These are phyloP conservation scores for Tolypocladium amazonense DNA, from an alignment of 2,329 filamentous ascomycete genomes.

Conservation along the genomic window DNA sequence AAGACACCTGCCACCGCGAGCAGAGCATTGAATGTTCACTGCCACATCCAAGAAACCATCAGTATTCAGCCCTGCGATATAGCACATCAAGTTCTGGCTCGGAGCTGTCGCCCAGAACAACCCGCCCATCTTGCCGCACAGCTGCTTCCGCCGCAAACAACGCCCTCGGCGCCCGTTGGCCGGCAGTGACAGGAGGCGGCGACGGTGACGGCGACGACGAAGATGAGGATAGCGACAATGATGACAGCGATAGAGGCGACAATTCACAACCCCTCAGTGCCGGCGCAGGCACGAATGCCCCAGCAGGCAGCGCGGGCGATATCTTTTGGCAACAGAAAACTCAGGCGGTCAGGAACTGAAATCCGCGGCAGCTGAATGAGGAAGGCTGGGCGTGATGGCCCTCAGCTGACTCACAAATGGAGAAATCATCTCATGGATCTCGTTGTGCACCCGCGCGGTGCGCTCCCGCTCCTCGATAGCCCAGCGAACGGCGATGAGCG, in stretches of 20 bases:
- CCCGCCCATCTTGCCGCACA: neutral
- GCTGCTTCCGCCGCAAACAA: neutral
- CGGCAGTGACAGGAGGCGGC: neutral
- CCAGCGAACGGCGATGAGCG: conserved; percentile 47
- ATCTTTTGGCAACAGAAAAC: neutral
- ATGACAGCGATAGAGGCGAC: neutral
- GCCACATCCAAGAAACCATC: neutral
- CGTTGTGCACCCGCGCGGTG: conserved; percentile 28
- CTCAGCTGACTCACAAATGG: conserved; percentile 10
- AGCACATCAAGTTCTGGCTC: neutral
- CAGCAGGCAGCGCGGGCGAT: neutral
- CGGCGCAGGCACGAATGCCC: neutral
- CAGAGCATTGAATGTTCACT: neutral
- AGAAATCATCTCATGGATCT: conserved; percentile 33
- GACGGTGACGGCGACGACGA: neutral
- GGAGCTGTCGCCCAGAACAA: neutral
- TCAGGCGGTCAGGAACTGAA: neutral
- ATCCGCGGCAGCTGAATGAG: neutral
- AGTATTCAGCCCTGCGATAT: neutral
- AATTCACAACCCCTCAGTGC: neutral
- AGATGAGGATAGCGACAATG: neutral
- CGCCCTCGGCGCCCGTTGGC: neutral
- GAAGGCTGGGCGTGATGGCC: neutral
- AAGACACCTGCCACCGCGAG: neutral
- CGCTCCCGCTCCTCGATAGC: conserved; percentile 46